Percentiles rank a stretch among this genome's conserved stretches.
Evolutionary conservation across 345 rosid species (phyloP).

Genomic region (Stellera chamaejasme): DNA sequence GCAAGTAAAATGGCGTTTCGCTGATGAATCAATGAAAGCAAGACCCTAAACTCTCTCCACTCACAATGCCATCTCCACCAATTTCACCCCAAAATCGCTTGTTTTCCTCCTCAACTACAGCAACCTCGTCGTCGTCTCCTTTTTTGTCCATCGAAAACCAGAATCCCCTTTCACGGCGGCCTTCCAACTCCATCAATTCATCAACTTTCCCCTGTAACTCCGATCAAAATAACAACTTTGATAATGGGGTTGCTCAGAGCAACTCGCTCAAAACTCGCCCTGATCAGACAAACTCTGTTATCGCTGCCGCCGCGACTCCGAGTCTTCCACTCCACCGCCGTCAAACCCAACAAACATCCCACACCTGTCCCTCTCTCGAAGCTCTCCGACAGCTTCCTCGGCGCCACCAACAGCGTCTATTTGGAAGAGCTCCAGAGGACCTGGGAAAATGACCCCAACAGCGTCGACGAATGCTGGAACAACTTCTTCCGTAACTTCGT

Average conservation of each 20-base stretch:
- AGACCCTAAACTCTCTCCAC: constrained; percentile 4
- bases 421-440: constrained; percentile 49
- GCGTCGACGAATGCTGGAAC: constrained; percentile 51
- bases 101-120: constrained; percentile 5
- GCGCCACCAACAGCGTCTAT: constrained; percentile 47
- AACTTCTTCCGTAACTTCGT: constrained; percentile 47
- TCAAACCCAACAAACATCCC: constrained; percentile 11
- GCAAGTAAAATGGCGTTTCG: too few species aligned
- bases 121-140: neutral
- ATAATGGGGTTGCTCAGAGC: neutral
- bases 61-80: constrained; percentile 2
- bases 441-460: constrained; percentile 41
- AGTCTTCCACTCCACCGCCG: neutral
- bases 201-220: neutral
- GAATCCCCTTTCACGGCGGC: neutral
- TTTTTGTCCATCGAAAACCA: too few species aligned
- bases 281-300: too few species aligned
- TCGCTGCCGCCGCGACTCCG: neutral
- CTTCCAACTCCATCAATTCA: neutral
- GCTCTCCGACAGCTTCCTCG: constrained; percentile 46
- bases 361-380: constrained; percentile 44
- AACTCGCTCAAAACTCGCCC: too few species aligned
- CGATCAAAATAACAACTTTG: neutral
- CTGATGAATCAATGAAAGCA: too few species aligned
- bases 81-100: constrained; percentile 1